Conservation (phyloP, 2,329 filamentous ascomycete species). For the Pyricularia sp. region DNA sequence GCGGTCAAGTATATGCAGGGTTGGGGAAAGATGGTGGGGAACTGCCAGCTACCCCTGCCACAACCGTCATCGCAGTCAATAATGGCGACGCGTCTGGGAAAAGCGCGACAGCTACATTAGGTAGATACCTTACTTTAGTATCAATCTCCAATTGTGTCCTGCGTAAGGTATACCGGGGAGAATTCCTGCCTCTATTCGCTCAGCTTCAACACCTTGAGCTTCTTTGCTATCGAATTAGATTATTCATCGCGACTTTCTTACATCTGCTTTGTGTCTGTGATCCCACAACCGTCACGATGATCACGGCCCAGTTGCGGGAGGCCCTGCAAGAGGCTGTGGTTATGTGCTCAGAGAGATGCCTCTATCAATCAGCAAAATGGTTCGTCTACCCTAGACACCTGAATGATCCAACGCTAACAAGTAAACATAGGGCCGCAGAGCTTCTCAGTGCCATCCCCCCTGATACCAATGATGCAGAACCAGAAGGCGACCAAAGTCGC, state of each 20-base stretch:
- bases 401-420: slow-evolving; percentile 9
- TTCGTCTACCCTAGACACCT: slow-evolving; percentile 24
- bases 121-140: too few species aligned
- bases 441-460: slow-evolving; percentile 70
- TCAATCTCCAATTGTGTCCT: not conserved
- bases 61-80: not conserved
- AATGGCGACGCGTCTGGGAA: not conserved
- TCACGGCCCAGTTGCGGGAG: slow-evolving; percentile 56
- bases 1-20: not conserved
- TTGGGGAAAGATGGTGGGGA: not conserved
- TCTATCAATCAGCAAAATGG: slow-evolving; percentile 98
- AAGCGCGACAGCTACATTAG: not conserved
- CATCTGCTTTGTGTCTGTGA: not conserved
- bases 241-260: not conserved
- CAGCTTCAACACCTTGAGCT: not conserved
- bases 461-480: slow-evolving; percentile 38
- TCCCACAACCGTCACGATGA: slow-evolving; percentile 27
- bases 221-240: not conserved
- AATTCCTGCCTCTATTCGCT: not conserved
- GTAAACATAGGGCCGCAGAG: slow-evolving; percentile 70
- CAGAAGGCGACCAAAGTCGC: slow-evolving; percentile 18
- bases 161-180: not conserved
- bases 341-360: slow-evolving; percentile 86
- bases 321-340: slow-evolving; percentile 78
- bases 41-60: not conserved